Evolutionary conservation across 805 yeast species (phyloP).

Genomic region (Wickerhamiella nectarea): DNA sequence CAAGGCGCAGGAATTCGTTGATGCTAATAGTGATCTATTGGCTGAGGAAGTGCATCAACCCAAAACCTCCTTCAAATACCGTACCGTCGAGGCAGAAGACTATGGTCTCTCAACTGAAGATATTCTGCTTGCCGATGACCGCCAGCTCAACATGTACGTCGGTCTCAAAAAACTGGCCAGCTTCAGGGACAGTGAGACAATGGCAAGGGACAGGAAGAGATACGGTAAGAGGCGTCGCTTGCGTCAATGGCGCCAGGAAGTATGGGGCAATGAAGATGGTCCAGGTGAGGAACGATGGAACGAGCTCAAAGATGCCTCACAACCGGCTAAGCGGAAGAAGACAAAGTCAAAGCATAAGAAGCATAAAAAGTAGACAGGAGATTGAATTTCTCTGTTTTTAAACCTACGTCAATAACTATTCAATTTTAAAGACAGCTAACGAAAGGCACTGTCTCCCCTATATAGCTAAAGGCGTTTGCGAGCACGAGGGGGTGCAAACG

Average conservation of each 20-base stretch:
- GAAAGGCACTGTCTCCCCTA: no score
- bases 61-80: conserved; percentile 55
- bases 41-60: conserved; percentile 41
- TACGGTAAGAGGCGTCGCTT: conserved; percentile 69
- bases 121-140: conserved; percentile 80
- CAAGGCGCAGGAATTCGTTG: conserved; percentile 67
- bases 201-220: conserved; percentile 68
- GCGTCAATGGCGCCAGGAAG: conserved; percentile 79
- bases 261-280: conserved; percentile 47
- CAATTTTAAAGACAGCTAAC: no score
- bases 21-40: conserved; percentile 49
- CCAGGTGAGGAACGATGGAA: conserved; percentile 24
- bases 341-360: neutral
- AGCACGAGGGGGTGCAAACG: no score
- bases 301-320: conserved; percentile 14
- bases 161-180: conserved; percentile 91
- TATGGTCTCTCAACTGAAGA: conserved; percentile 79
- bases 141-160: conserved; percentile 66
- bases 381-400: neutral
- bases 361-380: neutral
- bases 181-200: conserved; percentile 61
- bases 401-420: no score
- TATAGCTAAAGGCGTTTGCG: no score
- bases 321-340: neutral
- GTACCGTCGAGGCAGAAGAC: conserved; percentile 91